Base-by-base conservation (phyloP, 352 stramenopile genomes). In the Aphanomyces stellatus region DNA sequence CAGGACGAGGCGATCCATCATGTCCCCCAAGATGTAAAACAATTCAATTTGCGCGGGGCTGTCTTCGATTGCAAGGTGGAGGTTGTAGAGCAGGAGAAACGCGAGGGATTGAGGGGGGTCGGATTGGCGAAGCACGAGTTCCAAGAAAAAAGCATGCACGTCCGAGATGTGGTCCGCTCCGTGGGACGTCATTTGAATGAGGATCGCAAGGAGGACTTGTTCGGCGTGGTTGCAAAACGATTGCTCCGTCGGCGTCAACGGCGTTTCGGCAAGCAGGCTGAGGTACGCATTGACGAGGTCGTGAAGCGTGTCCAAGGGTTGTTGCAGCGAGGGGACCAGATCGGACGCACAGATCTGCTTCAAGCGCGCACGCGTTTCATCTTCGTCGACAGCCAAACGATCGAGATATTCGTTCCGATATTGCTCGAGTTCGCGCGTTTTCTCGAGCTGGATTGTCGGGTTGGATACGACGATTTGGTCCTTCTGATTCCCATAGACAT, bases 231-330 rank as follows among this genome's bases (percentile, higher is more conserved):
- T 46, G 30, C 15, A 53, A 13, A 55, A 42, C 3, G 17, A 31
- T 31, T 30, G 49, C 31, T 65, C 59, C 0, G 25, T 65, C 46
- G 30, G 24, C 22, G 59, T 65, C 5, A 57, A 27, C 19, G 59
- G 59, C 13, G 59, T 17, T 8, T 43, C 19, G 27, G 7, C 17
- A 10, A 15, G 25, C 7, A 65, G 59, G 30, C 28, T n/a, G 27
- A 65, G 19, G 31, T 56, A 65, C 4, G n/a, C 24, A 7, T 17
- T n/a, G 7, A 40, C 40, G 27, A 53, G 46, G 15, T 17, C 41
- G 4, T 65, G 59, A 19, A 65, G 46, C 22, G 27, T 65, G 37
- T 65, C 59, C 22, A 65, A 30, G 1, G 59, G 46, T 15, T 53
- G 46, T 28, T 22, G 7, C 17, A 53, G 46, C 46, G 13, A 8